phyloP scores from a whole-genome alignment of 176 grass and related monocot species.

The Chrysopogon serrulatus region DNA sequence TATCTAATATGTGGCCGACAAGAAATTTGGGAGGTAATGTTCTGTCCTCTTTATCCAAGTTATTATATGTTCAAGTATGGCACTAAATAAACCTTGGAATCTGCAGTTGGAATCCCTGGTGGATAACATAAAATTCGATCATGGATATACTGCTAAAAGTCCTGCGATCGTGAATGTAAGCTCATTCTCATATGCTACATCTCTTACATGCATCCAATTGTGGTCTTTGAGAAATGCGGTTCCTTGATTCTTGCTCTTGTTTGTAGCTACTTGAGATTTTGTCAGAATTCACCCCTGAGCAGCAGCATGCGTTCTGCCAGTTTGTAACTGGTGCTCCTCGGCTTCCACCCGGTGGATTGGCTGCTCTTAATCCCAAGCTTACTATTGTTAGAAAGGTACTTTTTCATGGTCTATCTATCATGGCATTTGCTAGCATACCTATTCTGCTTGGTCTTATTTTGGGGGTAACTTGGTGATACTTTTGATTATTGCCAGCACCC shows the following conservation, averaged over 20 bases:
- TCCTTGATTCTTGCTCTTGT: slow-evolving; percentile 16
- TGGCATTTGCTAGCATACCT: background rate
- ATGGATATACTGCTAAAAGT: slow-evolving; percentile 87
- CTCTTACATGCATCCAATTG: background rate
- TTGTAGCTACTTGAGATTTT: slow-evolving; percentile 86
- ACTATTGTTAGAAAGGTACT: slow-evolving; percentile 93
- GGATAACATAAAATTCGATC: slow-evolving; percentile 94
- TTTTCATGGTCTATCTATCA: background rate
- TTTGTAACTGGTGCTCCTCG: slow-evolving; percentile 94
- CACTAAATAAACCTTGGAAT: background rate
- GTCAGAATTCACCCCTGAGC: slow-evolving; percentile 68
- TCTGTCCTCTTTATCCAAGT: background rate
- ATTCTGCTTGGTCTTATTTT: background rate
- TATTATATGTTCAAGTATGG: background rate
- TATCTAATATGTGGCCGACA: slow-evolving; percentile 75
- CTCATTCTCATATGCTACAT: background rate
- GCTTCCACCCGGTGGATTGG: slow-evolving; percentile 92
- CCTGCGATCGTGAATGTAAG: slow-evolving; percentile 70
- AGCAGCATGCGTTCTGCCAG: slow-evolving; percentile 84
- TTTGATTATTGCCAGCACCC: slow-evolving; percentile 53
- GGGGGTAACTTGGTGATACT: slow-evolving; percentile 10
- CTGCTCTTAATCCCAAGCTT: slow-evolving; percentile 79
- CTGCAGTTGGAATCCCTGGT: slow-evolving; percentile 54
- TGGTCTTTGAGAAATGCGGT: background rate
- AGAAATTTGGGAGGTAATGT: slow-evolving; percentile 85